phyloP scores from a whole-genome alignment of 2,329 filamentous ascomycete genomes.

The Diplodia mutila region DNA sequence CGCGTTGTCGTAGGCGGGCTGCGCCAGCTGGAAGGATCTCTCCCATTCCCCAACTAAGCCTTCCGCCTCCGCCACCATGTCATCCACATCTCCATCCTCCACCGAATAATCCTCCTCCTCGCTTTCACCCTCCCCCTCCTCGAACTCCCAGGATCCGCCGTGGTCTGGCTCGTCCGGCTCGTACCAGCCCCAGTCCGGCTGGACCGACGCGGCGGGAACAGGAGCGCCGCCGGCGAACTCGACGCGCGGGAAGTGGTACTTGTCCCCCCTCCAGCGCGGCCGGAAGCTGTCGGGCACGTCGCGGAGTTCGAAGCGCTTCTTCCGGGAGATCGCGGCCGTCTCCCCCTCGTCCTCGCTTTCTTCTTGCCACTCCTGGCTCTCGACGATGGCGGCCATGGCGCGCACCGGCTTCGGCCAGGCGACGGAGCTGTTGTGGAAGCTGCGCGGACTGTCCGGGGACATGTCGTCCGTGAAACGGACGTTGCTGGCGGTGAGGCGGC shows the following conservation, averaged over 20 bases:
- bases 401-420: background rate
- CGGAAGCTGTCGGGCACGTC: background rate
- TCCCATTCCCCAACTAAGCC: background rate
- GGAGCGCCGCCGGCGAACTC: background rate
- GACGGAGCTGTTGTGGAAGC: background rate
- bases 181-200: background rate
- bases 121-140: background rate
- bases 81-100: background rate
- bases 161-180: background rate
- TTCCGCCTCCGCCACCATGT: background rate
- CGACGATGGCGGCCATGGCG: background rate
- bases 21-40: background rate
- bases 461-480: too few relatives aligned
- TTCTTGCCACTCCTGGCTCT: background rate
- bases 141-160: background rate
- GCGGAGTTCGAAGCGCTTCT: too few relatives aligned
- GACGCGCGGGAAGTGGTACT: background rate
- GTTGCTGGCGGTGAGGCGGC: background rate
- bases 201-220: background rate
- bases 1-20: background rate
- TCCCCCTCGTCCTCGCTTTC: background rate
- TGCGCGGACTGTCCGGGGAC: background rate
- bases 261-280: background rate
- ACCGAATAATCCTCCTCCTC: background rate
- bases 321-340: background rate